A percentile compares a stretch with the other conserved stretches of the same genome.
These are phyloP conservation scores for Metschnikowia aberdeeniae DNA, from an alignment of 805 yeast species.

Conservation along the genomic window DNA sequence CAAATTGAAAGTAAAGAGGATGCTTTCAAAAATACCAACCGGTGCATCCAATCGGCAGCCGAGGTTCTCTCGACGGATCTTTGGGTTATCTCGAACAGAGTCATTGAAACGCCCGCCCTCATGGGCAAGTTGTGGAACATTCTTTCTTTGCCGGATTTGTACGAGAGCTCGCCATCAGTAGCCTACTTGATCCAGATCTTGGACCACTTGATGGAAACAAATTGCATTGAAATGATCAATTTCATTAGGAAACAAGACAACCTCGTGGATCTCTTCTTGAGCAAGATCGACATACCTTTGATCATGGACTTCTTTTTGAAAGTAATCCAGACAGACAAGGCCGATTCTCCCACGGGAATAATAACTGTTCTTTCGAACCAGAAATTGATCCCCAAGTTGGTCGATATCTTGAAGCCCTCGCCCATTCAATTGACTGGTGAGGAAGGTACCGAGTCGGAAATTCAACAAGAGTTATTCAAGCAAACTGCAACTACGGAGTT, in stretches of 20 bases:
- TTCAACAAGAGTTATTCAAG: constrained; percentile 28
- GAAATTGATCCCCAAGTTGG: constrained; percentile 64
- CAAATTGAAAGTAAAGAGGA: background rate
- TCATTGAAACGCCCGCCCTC: constrained; percentile 38
- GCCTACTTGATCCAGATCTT: constrained; percentile 55
- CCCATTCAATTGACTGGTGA: constrained; percentile 20
- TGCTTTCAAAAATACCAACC: constrained; percentile 14
- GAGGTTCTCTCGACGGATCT: constrained; percentile 39
- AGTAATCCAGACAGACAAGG: constrained; percentile 88
- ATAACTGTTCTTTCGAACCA: constrained; percentile 73
- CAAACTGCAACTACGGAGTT: constrained; percentile 96
- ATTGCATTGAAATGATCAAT: constrained; percentile 56
- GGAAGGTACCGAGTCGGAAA: background rate
- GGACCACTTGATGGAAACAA: constrained; percentile 74
- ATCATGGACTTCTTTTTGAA: constrained; percentile 88
- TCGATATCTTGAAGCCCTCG: constrained; percentile 64
- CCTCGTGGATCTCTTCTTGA: constrained; percentile 75
- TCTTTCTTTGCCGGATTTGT: constrained; percentile 26
- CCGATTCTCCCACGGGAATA: constrained; percentile 84
- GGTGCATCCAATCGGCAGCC: constrained; percentile 38
- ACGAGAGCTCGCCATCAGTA: constrained; percentile 38
- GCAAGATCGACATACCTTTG: constrained; percentile 89
- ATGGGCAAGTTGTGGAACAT: constrained; percentile 42
- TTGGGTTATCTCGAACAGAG: constrained; percentile 41
- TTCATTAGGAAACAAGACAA: constrained; percentile 66